Conservation (phyloP, 805 yeast species). For the Candida endomychidarum region DNA sequence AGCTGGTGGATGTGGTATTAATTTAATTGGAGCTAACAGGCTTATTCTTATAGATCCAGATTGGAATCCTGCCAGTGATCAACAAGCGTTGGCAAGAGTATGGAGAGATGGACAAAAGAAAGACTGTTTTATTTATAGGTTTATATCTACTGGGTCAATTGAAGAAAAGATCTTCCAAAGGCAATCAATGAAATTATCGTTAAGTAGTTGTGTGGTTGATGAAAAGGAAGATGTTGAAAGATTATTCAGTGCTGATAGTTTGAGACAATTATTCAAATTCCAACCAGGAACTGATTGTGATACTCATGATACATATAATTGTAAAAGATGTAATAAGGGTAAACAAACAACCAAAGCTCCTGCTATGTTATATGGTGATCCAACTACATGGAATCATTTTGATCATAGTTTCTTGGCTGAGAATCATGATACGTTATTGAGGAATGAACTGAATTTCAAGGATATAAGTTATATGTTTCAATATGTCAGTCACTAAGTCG, state of each 20-base stretch:
- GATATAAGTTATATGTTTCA: constrained; percentile 89
- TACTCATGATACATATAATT: constrained; percentile 88
- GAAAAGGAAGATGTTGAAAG: constrained; percentile 95
- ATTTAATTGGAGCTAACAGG: constrained; percentile 93
- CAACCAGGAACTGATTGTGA: constrained; percentile 72
- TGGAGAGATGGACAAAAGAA: constrained; percentile 99
- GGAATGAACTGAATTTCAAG: constrained; percentile 66
- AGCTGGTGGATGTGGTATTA: constrained; percentile 99
- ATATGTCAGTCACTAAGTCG: constrained; percentile 68
- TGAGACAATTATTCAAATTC: constrained; percentile 73
- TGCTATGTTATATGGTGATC: constrained; percentile 95
- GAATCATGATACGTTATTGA: constrained; percentile 75
- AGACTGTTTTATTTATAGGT: constrained; percentile 92
- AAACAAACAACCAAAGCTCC: constrained; percentile 64
- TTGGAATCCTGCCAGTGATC: constrained; percentile 99
- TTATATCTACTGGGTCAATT: constrained; percentile 91
- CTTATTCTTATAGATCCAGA: constrained; percentile 84
- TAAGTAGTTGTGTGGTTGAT: constrained; percentile 95
- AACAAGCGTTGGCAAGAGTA: constrained; percentile 95
- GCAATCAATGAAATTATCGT: constrained; percentile 89
- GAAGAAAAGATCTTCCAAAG: constrained; percentile 96
- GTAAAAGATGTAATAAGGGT: constrained; percentile 67
- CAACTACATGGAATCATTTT: constrained; percentile 96
- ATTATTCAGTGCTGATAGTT: constrained; percentile 77
- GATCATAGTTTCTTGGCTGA: constrained; percentile 56